Percentiles rank a stretch among this genome's conserved stretches.
Evolutionary conservation across 805 yeast species (phyloP).

Genomic region (Kodamaea nitidulidarum): DNA sequence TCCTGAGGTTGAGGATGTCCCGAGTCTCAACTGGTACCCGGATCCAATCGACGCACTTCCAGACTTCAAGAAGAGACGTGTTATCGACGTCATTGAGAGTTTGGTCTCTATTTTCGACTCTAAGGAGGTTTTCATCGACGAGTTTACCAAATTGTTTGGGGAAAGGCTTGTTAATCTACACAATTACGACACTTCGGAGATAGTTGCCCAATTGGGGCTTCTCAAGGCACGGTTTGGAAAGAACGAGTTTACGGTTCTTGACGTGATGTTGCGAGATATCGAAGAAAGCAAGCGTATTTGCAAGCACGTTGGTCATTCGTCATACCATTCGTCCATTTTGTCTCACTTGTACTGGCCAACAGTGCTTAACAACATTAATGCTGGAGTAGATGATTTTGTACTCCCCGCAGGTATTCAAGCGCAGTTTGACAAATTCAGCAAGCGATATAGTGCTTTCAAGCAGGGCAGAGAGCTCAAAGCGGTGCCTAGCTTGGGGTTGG

Average conservation of each 20-base stretch:
- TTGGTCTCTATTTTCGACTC: constrained; percentile 69
- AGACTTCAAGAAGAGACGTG: constrained; percentile 61
- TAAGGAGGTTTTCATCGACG: constrained; percentile 61
- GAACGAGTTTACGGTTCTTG: constrained; percentile 61
- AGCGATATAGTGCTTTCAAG: constrained; percentile 41
- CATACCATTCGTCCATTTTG: constrained; percentile 55
- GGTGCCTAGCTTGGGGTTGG: constrained; percentile 58
- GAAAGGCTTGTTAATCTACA: constrained; percentile 45
- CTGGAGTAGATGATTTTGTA: constrained; percentile 34
- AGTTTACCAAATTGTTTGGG: constrained; percentile 60
- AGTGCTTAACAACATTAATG: constrained; percentile 25
- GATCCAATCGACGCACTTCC: constrained; percentile 91
- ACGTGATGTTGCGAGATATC: constrained; percentile 81
- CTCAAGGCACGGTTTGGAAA: constrained; percentile 65
- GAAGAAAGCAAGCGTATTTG: constrained; percentile 50
- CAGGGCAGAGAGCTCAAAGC: constrained; percentile 57
- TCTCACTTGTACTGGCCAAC: constrained; percentile 84
- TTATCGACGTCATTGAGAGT: constrained; percentile 66
- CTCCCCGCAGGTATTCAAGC: constrained; percentile 46
- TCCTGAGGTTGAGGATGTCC: constrained; percentile 24
- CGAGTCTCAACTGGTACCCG: constrained; percentile 66
- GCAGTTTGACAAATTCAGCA: constrained; percentile 42
- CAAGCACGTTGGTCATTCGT: constrained; percentile 18
- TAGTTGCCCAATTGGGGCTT: constrained; percentile 43
- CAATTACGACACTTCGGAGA: constrained; percentile 37